These are phyloP conservation scores for Staphylotrichum tortipilum DNA, from an alignment of 495 filamentous ascomycete species.

Conservation along the genomic window DNA sequence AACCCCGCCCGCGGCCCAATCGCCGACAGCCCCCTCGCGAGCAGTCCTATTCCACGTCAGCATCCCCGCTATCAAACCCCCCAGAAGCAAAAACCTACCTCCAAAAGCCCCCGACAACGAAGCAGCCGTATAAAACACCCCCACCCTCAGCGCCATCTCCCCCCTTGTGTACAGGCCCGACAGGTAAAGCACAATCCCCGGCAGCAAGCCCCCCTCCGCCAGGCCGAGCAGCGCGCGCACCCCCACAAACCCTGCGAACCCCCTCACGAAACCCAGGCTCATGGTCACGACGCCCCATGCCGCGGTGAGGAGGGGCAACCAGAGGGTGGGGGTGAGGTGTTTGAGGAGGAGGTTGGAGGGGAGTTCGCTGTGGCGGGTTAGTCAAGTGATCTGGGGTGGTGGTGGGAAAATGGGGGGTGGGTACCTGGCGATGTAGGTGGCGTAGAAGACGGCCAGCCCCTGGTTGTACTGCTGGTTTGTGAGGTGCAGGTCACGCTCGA, in stretches of 20 bases:
- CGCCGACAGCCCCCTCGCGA: not conserved
- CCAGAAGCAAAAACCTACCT: too few species aligned
- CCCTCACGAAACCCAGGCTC: not conserved
- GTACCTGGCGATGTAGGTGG: not conserved
- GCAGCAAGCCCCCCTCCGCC: not conserved
- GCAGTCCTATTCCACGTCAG: too few species aligned
- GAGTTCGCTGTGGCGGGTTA: too few species aligned
- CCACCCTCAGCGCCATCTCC: not conserved
- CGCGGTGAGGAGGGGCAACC: not conserved
- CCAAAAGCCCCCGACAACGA: not conserved
- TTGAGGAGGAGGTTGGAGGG: not conserved
- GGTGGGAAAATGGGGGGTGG: too few species aligned
- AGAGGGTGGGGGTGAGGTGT: not conserved
- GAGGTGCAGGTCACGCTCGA: not conserved
- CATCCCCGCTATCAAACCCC: too few species aligned
- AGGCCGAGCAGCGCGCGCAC: not conserved
- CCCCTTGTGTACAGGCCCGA: not conserved
- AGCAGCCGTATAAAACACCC: not conserved
- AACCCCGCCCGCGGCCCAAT: not conserved
- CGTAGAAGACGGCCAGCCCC: not conserved
- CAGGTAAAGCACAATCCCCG: not conserved
- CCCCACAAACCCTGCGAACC: not conserved
- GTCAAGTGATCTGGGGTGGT: too few species aligned
- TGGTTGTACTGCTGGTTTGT: not conserved
- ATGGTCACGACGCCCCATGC: not conserved